Evolutionary conservation across 2,329 filamentous ascomycete genomes (phyloP).

Genomic region (Ophiocordyceps camponoti-saundersi): DNA sequence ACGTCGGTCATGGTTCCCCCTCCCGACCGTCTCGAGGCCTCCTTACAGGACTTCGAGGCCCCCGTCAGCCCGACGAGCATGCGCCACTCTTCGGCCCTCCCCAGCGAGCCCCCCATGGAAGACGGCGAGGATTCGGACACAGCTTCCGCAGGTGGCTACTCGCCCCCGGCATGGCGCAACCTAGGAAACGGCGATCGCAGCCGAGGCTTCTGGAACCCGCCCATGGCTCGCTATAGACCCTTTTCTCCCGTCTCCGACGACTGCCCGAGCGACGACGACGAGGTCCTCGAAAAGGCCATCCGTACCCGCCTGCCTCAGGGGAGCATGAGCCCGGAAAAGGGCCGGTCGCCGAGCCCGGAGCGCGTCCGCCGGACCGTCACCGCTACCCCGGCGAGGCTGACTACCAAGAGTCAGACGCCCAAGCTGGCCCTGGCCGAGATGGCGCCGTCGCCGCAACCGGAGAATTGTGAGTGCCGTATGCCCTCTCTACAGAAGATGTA

Average conservation of each 20-base stretch:
- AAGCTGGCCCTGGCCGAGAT: slow-evolving; percentile 3
- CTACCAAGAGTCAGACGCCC: slow-evolving; percentile 11
- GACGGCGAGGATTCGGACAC: slow-evolving; percentile 26
- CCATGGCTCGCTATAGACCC: slow-evolving; percentile 1
- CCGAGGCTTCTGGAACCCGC: slow-evolving; percentile 37
- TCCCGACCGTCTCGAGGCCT: slow-evolving; percentile 29
- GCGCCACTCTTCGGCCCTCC: slow-evolving; percentile 14
- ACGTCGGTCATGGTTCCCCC: slow-evolving; percentile 13
- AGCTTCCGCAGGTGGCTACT: slow-evolving; percentile 38
- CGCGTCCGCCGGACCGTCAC: slow-evolving; percentile 19
- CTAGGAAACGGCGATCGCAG: slow-evolving; percentile 41
- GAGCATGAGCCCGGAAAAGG: slow-evolving; percentile 37
- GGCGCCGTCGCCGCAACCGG: slow-evolving; percentile 13
- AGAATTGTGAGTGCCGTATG: slow-evolving; percentile 38
- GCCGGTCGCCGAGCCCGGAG: slow-evolving; percentile 27
- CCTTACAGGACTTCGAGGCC: slow-evolving; percentile 36
- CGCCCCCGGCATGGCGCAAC: slow-evolving; percentile 42
- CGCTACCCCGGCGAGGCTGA: slow-evolving; percentile 20
- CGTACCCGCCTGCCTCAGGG: slow-evolving; percentile 37
- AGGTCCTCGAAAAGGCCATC: slow-evolving; percentile 32
- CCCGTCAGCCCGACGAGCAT: slow-evolving; percentile 20
- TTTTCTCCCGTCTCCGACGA: slow-evolving; percentile 12
- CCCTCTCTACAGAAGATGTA: no score
- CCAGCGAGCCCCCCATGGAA: slow-evolving; percentile 18
- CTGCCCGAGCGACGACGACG: slow-evolving; percentile 13